Evolutionary conservation across 2,329 filamentous ascomycete species (phyloP), one percentile per base, ranked within the genome.

Genomic region (Aotearoamyces nothofagi): DNA sequence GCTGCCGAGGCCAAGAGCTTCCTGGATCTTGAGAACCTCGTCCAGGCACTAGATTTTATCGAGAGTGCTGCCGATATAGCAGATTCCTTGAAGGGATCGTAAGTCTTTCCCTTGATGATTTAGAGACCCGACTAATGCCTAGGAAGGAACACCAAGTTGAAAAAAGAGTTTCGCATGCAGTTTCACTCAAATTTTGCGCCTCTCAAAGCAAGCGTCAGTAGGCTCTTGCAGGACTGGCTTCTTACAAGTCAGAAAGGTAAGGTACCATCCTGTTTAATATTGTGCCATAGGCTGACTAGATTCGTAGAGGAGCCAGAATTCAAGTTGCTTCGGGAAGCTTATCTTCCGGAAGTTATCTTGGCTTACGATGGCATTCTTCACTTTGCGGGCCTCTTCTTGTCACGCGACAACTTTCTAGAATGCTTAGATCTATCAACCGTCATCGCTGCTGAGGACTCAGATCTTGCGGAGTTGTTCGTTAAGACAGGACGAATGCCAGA

Each of bases 311-410:
- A 77, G 34, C 49, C 59, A 10, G 70, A 80, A 31, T 65, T 83
- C 26, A 54, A 55, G 26, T 55, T 62, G 14, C 69, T 96, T 29
- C 73, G 84, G 39, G 66, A 72, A 31, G 68, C 70, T 0, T 96
- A 92, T 52, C 63, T 98, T 3, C 86, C 90, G 2, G 84, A 94
- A 49, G 68, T 81, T 11, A 61, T 93, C 23, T 64, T 98, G 27
- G 81, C 79, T 3, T 94, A 90, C 50, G 71, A 90, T 47, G 76
- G 69, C 43, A 75, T 79, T 2, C 59, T 96, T 27, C 79, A 92
- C 49, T 79, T 78, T 45, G 78, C 79, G 0, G 83, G 82, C 3
- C 74, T 72, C 26, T 65, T 70, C 27, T 58, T 92, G 24, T 77
- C 73, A 25, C 73, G 83, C 24, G 80, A 87, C 33, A 69, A 78